Base-by-base conservation (phyloP, 805 yeast species). In the Saccharomycopsis lassenensis region DNA sequence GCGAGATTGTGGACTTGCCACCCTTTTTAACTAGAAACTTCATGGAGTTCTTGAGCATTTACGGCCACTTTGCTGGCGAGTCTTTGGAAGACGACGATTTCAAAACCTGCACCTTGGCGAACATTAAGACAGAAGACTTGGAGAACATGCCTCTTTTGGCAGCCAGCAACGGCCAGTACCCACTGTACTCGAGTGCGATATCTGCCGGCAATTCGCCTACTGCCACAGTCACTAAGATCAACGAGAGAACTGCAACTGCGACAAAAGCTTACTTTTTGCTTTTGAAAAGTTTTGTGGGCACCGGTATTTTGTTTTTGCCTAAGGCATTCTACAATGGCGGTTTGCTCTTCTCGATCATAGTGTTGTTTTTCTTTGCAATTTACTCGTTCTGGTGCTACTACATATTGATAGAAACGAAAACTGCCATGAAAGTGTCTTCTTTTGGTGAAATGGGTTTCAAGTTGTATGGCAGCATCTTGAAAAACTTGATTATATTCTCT, bases 31-130 rank as follows among this genome's bases (percentile, higher is more conserved):
- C 93, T 1, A 67, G 73, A 40, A 82, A 81, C 54, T 82, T 82
- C 45, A 62, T 81, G 47, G 91, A 82, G 53, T 82, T 82, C 50
- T 59, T 82, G 31, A 75, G 81, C 44, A 65, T 82, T 5, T 82
- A 82, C 55, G 93, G 93, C 5, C 89, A 82, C 59, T 82, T 82
- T 57, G 91, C 91, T 2, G 93, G 93, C 52, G 91, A 81, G 55
- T 72, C 76, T 26, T 65, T 81, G 36, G 89, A 79, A 48, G 80
- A 74, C 49, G 77, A 70, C 37, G 86, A 75, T 49, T 70, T 62
- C 36, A 48, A 52, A 40, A 40, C 48, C 62, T 59, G 52, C 51
- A 18, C 74, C 64, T 31, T 72, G 65, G 31, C 61, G 58, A 17
- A 49, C 59, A 2, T 63, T 64, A 6, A 39, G 26, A 17, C 33